phyloP scores from a whole-genome alignment of 192 early-diverging fungal genomes.

The Coemansia sp. region DNA sequence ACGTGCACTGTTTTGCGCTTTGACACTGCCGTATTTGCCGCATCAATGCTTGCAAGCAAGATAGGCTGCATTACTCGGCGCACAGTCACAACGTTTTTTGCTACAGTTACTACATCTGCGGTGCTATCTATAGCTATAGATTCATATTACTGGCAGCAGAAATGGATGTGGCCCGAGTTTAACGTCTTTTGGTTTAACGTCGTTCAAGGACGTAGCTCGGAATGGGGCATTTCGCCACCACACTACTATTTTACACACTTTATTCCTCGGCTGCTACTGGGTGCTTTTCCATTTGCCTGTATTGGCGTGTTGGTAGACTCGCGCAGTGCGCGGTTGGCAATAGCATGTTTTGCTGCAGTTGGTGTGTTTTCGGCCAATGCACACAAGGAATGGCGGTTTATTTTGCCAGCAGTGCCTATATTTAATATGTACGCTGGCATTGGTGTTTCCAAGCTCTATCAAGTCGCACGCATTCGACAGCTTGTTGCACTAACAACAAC shows the following conservation, averaged over 20 bases:
- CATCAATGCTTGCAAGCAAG: conserved; percentile 43
- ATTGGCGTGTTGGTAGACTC: conserved; percentile 51
- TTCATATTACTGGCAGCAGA: conserved; percentile 63
- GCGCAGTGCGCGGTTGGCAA: conserved; percentile 56
- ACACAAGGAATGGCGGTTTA: conserved; percentile 97
- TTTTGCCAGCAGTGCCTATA: conserved; percentile 81
- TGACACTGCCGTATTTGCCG: conserved; percentile 59
- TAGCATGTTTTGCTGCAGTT: conserved; percentile 62
- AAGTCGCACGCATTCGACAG: conserved; percentile 16
- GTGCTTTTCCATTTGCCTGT: conserved; percentile 67
- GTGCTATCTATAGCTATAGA: conserved; percentile 56
- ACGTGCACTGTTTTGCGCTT: conserved; percentile 60
- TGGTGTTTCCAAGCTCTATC: conserved; percentile 36
- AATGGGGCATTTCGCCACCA: conserved; percentile 60
- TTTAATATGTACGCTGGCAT: conserved; percentile 70
- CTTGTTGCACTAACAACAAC: conserved; percentile 8
- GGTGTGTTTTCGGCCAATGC: conserved; percentile 69
- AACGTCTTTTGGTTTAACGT: conserved; percentile 66
- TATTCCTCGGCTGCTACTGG: conserved; percentile 73
- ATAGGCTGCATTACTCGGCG: conserved; percentile 23
- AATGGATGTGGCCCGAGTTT: conserved; percentile 65
- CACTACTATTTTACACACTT: conserved; percentile 70
- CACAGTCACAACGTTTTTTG: neutral
- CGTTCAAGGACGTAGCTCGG: conserved; percentile 49
- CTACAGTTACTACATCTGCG: conserved; percentile 16